Base-by-base conservation (phyloP, 257 asterid species). In the Paraleonurus japonicus region DNA sequence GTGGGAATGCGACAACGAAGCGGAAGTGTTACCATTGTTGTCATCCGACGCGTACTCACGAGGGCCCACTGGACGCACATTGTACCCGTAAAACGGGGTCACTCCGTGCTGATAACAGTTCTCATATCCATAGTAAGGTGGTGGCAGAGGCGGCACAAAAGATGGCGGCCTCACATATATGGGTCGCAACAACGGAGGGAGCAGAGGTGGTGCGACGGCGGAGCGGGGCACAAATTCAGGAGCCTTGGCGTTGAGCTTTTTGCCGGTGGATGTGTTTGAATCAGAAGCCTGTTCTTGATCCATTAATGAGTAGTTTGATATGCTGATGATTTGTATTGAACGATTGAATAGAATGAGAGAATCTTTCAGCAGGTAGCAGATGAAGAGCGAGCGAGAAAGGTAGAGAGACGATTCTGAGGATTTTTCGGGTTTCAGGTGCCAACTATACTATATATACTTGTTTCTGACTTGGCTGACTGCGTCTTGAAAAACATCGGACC, bases 221-320 rank as follows among this genome's bases (percentile, higher is more conserved):
- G 85, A 67, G 9, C 92, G 76, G 12, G 95, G 95, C 16, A 84
- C 82, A 78, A 88, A 88, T 35, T 85, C 92, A 7, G 95, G 95
- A 7, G 95, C 95, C 70, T 78, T 61, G 4, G 95, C 95, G 83
- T 81, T 88, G 70, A 88, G 90, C 67, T 79, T 81, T 15, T 82
- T 73, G 76, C 72, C 16, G 67, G 70, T 11, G 75, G 75, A 65
- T 10, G 73, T 60, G 51, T 61, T n/a, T 61, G 82, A 63, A 37
- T 78, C 82, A 37, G 78, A 62, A 68, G 54, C 13, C 71, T 61
- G 67, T 8, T 57, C 69, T 10, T 69, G 82, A 78, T 78, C 82
- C 82, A 78, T 78, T 47, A 47, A n/a, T 6, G 22, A 47, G 20
- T 47, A n/a, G 5, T 19, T 62, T 26, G 72, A 61, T 50, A 63